Base-by-base conservation (phyloP, 169 alveolate species). In the Plasmodium gonderi region DNA sequence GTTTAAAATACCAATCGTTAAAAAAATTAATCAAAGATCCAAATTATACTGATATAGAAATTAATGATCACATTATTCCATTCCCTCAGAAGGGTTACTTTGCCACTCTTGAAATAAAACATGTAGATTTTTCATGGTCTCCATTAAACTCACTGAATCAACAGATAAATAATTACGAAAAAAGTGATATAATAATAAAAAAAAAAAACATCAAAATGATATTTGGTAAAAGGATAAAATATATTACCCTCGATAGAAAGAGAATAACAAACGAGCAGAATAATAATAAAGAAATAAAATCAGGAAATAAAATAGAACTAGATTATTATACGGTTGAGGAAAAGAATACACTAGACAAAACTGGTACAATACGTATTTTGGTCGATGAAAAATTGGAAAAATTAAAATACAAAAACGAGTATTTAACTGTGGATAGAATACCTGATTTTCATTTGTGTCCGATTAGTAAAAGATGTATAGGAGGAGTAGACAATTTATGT, bases 1-100 rank as follows among this genome's bases (percentile, higher is more conserved):
- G 97, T 4, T 80, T 95, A 29, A 76, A 80, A 38, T 40, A 76
- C 36, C 80, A 68, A 68, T 90, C 95, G 26, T 94, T 96, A 33
- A 69, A 87, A 14, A 83, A 74, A 36, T 78, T 96, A 85, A 92
- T 77, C 26, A 23, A 79, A 36, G 91, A 96, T 69, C 80, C 80
- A 12, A 36, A 14, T 54, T 96, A 80, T 65, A 81, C 92, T 7
- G 49, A 85, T 51, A 91, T 96, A 72, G 60, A 64, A 4, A 64
- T 90, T 31, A n/a, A 67, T 29, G 94, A 90, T 40, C 94, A 90
- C 74, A 44, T 49, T 90, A 47, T 78, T n/a, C 94, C 94, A 33
- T 77, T 90, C 23, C 94, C 94, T 29, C 38, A 90, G 44, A 90
- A 79, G 67, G 94, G 94, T 20, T 90, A 77, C n/a, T 90, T 78